Conservation (phyloP, 208 protist species). For the Crithidia thermophila region DNA sequence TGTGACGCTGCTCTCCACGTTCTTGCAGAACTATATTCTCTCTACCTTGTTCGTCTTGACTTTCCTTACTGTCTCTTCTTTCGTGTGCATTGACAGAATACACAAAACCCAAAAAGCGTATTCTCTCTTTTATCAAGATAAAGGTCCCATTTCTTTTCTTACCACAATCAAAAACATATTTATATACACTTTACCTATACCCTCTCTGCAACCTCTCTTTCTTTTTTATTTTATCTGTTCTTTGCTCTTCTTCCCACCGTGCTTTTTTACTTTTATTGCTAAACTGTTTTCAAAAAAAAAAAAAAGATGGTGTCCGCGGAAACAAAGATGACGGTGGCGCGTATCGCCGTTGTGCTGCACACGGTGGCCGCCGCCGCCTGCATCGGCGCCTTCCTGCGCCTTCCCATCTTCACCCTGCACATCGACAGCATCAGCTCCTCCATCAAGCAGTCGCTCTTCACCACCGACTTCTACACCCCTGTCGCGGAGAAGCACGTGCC, state of each 20-base stretch:
- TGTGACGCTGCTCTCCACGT: too few species aligned
- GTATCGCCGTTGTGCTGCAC: conserved; percentile 15
- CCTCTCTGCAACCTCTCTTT: neutral
- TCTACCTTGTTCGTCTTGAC: too few species aligned
- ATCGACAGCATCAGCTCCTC: conserved; percentile 22
- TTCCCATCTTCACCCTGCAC: conserved; percentile 27
- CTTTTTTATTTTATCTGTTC: neutral
- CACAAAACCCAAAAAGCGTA: neutral
- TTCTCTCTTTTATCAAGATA: neutral
- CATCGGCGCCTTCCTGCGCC: neutral
- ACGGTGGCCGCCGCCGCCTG: conserved; percentile 9
- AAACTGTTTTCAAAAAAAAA: too few species aligned
- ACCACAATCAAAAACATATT: neutral
- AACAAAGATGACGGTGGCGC: conserved; percentile 15
- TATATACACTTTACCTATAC: neutral
- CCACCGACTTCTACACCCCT: conserved; percentile 38
- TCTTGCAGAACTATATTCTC: too few species aligned
- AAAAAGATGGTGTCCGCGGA: conserved; percentile 12
- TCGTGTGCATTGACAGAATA: too few species aligned
- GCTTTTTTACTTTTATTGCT: conserved; percentile 1
- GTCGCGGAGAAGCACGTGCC: conserved; percentile 19
- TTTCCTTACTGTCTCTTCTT: too few species aligned
- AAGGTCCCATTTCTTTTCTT: neutral
- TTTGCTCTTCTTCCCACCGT: neutral
- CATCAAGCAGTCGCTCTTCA: conserved; percentile 38